Base-by-base conservation (phyloP, 768 basidiomycete species). In the Clitopilus passeckerianus region DNA sequence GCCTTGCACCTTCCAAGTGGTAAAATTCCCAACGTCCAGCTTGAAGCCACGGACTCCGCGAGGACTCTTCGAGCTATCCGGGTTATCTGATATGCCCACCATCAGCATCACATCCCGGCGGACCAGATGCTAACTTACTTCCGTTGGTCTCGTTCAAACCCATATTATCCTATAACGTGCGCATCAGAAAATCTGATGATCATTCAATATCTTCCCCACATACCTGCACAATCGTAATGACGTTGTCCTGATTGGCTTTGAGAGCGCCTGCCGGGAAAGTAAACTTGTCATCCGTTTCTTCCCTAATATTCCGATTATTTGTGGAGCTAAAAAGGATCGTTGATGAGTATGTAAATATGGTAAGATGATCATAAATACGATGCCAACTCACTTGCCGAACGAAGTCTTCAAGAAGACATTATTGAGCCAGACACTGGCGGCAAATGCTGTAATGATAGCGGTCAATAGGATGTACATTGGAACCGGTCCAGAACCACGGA, bases 341-440 rank as follows among this genome's bases (percentile, higher is more conserved):
- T 35, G 53, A 30, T 30, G 27, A 30, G 27, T 30, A 30, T 30
- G 27, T 30, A 30, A 30, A 30, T 30, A 3, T 30, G 27, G 27
- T 3, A 30, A 30, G 27, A 30, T 7, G 27, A 30, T 30, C 27
- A 30, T 7, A 30, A 30, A 30, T 30, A 30, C 9, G 41, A 44
- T 56, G 16, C 12, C 15, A 33, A 72, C 82, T 60, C 64, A 89
- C 88, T 89, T 90, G 74, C 89, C 89, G 60, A 84, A 89, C 0
- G 89, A 85, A 1, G 90, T 90, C 8, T 77, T 77, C 50, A 93
- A 69, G 75, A 92, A 91, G 4, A 80, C 75, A 61, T 86, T 71
- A 62, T 93, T 93, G 30, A 90, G 73, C 87, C 90, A 93, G 14
- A 93, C 85, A 56, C 87, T 90, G 2, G 90, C 90, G 27, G 91